These are phyloP conservation scores for Neurospora pannonica DNA, from an alignment of 495 filamentous ascomycete genomes.

Conservation along the genomic window DNA sequence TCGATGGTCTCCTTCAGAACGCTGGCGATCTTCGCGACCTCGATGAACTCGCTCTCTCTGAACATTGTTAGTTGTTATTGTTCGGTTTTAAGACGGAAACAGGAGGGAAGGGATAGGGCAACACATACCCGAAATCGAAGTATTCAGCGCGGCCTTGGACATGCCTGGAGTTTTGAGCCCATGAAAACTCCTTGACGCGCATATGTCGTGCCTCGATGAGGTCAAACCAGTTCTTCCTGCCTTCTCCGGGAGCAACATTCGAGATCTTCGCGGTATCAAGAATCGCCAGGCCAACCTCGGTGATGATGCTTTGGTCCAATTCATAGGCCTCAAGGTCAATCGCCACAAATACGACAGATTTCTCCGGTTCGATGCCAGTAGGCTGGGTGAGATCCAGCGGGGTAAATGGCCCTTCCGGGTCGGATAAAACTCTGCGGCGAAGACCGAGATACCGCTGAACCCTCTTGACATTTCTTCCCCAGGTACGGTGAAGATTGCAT, in stretches of 20 bases:
- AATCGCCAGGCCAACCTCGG: slow-evolving; percentile 77
- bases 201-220: slow-evolving; percentile 65
- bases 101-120: background rate
- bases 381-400: slow-evolving; percentile 12
- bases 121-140: slow-evolving; percentile 64
- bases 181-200: slow-evolving; percentile 56
- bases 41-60: slow-evolving; percentile 28
- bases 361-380: slow-evolving; percentile 35
- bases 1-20: slow-evolving; percentile 22
- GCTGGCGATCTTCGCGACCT: background rate
- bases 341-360: slow-evolving; percentile 57
- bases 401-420: background rate
- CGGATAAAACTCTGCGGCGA: slow-evolving; percentile 18
- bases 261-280: slow-evolving; percentile 59
- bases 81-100: slow-evolving; percentile 9
- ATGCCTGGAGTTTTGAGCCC: slow-evolving; percentile 54
- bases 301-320: slow-evolving; percentile 48
- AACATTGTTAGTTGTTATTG: slow-evolving; percentile 11
- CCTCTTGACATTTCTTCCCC: slow-evolving; percentile 45
- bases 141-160: slow-evolving; percentile 58
- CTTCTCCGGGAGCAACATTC: slow-evolving; percentile 47
- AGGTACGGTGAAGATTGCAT: slow-evolving; percentile 34
- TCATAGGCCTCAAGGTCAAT: slow-evolving; percentile 82
- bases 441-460: slow-evolving; percentile 63
- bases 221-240: slow-evolving; percentile 52